Evolutionary conservation across 139 green algal genomes (phyloP).

Genomic region (Limnomonas spitsbergensis): DNA sequence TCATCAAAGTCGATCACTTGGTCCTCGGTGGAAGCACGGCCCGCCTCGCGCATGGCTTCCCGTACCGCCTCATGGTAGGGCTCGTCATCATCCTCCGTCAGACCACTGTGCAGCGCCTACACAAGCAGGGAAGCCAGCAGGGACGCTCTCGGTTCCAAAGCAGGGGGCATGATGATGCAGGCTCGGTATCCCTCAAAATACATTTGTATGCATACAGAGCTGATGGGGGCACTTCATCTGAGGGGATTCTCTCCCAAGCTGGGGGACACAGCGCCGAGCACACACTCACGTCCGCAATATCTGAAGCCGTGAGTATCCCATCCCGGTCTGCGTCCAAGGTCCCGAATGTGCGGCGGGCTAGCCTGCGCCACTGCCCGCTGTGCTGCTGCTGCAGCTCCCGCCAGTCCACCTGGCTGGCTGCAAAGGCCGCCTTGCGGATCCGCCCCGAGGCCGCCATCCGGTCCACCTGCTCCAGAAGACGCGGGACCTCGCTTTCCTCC

Average conservation of each 20-base stretch:
- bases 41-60: neutral
- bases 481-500: constrained; percentile 29
- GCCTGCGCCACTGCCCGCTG: constrained; percentile 66
- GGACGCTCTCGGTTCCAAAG: constrained; percentile 12
- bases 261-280: no score
- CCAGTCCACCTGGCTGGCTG: constrained; percentile 61
- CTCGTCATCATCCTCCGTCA: neutral
- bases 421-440: constrained; percentile 33
- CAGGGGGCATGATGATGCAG: neutral
- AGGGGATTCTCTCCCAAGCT: no score
- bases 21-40: neutral
- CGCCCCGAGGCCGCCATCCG: constrained; percentile 7
- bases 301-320: constrained; percentile 27
- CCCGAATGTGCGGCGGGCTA: constrained; percentile 37
- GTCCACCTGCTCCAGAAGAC: constrained; percentile 38
- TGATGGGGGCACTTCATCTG: no score
- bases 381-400: constrained; percentile 45
- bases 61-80: neutral
- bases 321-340: constrained; percentile 35
- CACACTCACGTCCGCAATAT: constrained; percentile 26
- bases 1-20: constrained; percentile 42
- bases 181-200: no score
- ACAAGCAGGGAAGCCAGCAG: constrained; percentile 25
- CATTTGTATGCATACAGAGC: no score
- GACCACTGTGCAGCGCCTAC: constrained; percentile 30